Base-by-base conservation (phyloP, 495 filamentous ascomycete genomes). In the Penicillium coprophilum region DNA sequence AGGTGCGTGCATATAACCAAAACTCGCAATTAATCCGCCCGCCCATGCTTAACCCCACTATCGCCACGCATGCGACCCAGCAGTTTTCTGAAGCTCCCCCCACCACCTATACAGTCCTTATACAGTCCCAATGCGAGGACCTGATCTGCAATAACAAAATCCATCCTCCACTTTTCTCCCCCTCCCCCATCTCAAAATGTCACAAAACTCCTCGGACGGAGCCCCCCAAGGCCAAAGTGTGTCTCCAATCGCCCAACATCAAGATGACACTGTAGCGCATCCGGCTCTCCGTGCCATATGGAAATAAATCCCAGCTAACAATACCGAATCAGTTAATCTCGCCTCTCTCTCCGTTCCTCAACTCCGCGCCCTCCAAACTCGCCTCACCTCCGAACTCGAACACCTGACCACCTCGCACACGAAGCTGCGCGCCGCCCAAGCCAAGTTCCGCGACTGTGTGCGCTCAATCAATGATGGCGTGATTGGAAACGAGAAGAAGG, bases 371-470 rank as follows among this genome's bases (percentile, higher is more conserved):
- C 84, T 97, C 40, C 96, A 97, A 76, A 91, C 94, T 70, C 92
- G 96, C 68, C 88, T 98, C 55, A 93, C 96, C 70, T 86, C 92
- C 60, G 94, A 98, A 66, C 84, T 98, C 58, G 88, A 96, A 67
- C 92, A 96, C 76, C 85, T 98, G 59, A 95, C 90, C 0, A 80
- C 75, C 53, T 97, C 95, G 12, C 96, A 95, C 77, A 74, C 85
- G 36, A 92, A 94, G 72, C 84, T 98, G 30, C 89, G 90, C 57
- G 84, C 85, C 28, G 95, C 94, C 17, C 95, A 96, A 68, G 77
- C 84, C 50, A 94, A 92, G 70, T 98, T 98, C 79, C 79, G 85
- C 31, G 93, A 97, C 66, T 98, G 95, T 70, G 80, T 96, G 47
- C 79, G 75, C 23, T 84, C 85, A 32, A 84, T 97, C 51, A 81